Evolutionary conservation across 2,329 filamentous ascomycete species (phyloP), one percentile per base, ranked within the genome.

Genomic region (Hypoxylon sp.): DNA sequence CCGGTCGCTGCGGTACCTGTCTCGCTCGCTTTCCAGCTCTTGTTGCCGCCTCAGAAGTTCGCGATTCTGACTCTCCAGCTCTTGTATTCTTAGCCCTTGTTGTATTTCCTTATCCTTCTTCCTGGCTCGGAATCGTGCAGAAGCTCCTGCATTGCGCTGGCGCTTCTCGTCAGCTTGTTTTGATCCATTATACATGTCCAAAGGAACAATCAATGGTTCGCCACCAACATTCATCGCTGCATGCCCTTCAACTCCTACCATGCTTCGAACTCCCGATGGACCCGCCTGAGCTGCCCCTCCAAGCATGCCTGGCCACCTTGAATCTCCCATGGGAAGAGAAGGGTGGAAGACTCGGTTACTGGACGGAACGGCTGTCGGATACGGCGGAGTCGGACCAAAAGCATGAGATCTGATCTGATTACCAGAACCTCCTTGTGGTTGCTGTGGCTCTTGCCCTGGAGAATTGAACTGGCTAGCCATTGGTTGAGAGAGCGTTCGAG

Each of bases 131-230:
- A 96, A 96, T 63, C 93, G 86, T 50, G 92, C 92, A 61, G 93
- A 96, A 5, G 93, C 93, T 50, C 91, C 91, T 41, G 93, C 93
- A 74, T 97, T 97, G 54, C 93, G 87, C 77, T 91, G 90, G 60
- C 93, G 85, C 80, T 96, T 97, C 78, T 96, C 92, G 74, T 96
- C 92, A 39, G 92, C 91, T 72, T 92, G 88, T 70, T 90, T 90
- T 11, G 93, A 96, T 11, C 91, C 93, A 72, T 93, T 91, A 71
- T 93, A 91, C 45, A 92, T 88, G 75, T 97, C 93, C 8, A 95
- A 88, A 12, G 90, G 89, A 51, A 94, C 88, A 8, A 83, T 78
- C 43, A 88, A 85, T 29, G 79, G 76, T 45, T 81, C 81, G 41
- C 78, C 81, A 71, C 67, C 67, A 41, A 69, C 67, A 27, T 69